Conservation (phyloP, 73 alveolate genomes). For the Paramecium sexaurelia region DNA sequence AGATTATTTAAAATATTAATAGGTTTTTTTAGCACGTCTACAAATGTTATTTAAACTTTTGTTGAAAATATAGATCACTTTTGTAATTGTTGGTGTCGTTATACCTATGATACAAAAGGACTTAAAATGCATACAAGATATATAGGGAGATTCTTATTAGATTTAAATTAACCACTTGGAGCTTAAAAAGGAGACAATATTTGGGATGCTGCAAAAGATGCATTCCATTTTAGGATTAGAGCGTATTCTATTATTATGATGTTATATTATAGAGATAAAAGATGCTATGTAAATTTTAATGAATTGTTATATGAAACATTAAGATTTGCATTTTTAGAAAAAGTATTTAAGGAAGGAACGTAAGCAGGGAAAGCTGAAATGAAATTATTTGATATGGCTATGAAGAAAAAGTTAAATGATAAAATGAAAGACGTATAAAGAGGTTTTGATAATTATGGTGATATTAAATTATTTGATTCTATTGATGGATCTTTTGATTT, state of each 20-base stretch:
- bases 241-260: not conserved
- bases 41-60: constrained; percentile 31
- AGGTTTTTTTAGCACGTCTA: not conserved
- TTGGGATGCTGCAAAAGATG: constrained; percentile 54
- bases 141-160: constrained; percentile 40
- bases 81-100: constrained; percentile 23
- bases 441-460: not conserved
- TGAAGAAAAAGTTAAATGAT: not conserved
- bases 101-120: not conserved
- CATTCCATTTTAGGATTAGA: constrained; percentile 19
- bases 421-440: not conserved
- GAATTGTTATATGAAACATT: constrained; percentile 41
- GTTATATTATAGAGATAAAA: not conserved
- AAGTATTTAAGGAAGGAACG: not conserved
- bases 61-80: constrained; percentile 51
- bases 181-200: constrained; percentile 36
- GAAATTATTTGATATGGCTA: constrained; percentile 41
- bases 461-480: not conserved
- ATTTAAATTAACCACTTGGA: constrained; percentile 11
- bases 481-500: not conserved
- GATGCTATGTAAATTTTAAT: not conserved
- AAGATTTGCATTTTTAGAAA: not conserved
- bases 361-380: not conserved
- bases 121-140: constrained; percentile 14
- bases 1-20: too few species aligned